phyloP scores from a whole-genome alignment of 2,329 filamentous ascomycete species.

The Parafenestella ontariensis region DNA sequence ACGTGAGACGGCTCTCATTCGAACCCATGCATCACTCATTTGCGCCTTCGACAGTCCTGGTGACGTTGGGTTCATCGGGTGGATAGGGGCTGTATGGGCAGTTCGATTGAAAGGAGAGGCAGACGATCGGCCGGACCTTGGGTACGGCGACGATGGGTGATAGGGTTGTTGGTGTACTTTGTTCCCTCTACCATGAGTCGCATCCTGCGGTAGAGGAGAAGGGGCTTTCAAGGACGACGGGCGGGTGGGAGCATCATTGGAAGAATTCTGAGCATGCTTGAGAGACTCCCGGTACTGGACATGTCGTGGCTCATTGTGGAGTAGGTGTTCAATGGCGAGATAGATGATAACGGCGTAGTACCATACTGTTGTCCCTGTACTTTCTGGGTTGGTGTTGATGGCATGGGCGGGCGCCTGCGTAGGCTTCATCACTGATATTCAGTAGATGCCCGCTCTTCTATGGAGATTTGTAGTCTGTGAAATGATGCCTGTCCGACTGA shows the following conservation, averaged over 20 bases:
- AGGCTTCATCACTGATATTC: conserved; percentile 1
- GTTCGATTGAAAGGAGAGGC: neutral
- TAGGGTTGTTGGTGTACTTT: neutral
- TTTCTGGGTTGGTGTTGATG: conserved; percentile 6
- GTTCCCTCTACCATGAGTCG: neutral
- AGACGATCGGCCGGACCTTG: neutral
- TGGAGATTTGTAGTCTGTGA: neutral
- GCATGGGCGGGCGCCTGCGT: neutral
- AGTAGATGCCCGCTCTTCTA: too few species aligned
- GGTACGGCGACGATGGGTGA: neutral
- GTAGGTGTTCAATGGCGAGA: conserved; percentile 14
- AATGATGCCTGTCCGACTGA: neutral
- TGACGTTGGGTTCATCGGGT: neutral
- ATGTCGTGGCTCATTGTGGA: conserved; percentile 14
- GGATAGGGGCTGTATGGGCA: neutral
- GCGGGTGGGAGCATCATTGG: neutral
- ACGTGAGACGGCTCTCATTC: conserved; percentile 14
- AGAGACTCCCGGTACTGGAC: conserved; percentile 1
- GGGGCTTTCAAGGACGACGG: neutral
- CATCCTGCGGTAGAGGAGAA: neutral
- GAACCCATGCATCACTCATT: conserved; percentile 23
- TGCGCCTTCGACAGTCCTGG: conserved; percentile 1
- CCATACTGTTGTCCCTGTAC: conserved; percentile 1
- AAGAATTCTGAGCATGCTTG: neutral
- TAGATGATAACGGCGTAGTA: conserved; percentile 12